Percentiles rank a stretch among this genome's conserved stretches.
phyloP scores from a whole-genome alignment of 2,329 filamentous ascomycete genomes.

The Raffaelea albimanens region DNA sequence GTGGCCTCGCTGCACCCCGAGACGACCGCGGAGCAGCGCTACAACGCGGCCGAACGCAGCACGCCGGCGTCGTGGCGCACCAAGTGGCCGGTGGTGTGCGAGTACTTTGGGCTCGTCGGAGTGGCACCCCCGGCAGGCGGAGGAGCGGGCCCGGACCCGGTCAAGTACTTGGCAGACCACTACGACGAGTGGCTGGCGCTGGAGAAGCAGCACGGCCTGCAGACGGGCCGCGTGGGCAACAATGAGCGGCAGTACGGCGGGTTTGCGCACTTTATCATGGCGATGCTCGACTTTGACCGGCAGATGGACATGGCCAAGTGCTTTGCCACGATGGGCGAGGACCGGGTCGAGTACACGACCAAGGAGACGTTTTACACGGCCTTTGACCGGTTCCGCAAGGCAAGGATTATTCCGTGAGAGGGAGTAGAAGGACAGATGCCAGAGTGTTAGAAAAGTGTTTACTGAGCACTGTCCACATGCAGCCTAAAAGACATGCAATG shows the following conservation, averaged over 20 bases:
- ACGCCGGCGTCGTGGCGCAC: slow-evolving; percentile 26
- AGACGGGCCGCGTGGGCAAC: slow-evolving; percentile 21
- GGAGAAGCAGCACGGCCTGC: slow-evolving; percentile 22
- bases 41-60: slow-evolving; percentile 31
- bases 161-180: slow-evolving; percentile 21
- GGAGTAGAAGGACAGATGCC: not conserved
- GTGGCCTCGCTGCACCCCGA: slow-evolving; percentile 30
- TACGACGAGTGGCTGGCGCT: slow-evolving; percentile 21
- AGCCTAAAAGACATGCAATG: too few relatives aligned
- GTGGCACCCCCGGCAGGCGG: slow-evolving; percentile 20
- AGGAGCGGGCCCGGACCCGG: slow-evolving; percentile 20
- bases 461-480: too few relatives aligned
- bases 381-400: slow-evolving; percentile 22
- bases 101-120: slow-evolving; percentile 35
- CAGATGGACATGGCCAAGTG: slow-evolving; percentile 23
- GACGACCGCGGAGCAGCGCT: slow-evolving; percentile 25
- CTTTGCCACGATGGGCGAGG: slow-evolving; percentile 21
- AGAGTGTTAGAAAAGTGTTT: too few relatives aligned
- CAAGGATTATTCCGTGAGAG: slow-evolving; percentile 22
- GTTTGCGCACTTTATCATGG: slow-evolving; percentile 24
- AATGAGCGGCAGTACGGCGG: slow-evolving; percentile 18
- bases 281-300: slow-evolving; percentile 24
- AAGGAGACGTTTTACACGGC: slow-evolving; percentile 21
- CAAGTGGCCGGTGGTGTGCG: slow-evolving; percentile 35
- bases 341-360: slow-evolving; percentile 19